Conservation (phyloP, 352 stramenopile genomes). For the Albugo candida region DNA sequence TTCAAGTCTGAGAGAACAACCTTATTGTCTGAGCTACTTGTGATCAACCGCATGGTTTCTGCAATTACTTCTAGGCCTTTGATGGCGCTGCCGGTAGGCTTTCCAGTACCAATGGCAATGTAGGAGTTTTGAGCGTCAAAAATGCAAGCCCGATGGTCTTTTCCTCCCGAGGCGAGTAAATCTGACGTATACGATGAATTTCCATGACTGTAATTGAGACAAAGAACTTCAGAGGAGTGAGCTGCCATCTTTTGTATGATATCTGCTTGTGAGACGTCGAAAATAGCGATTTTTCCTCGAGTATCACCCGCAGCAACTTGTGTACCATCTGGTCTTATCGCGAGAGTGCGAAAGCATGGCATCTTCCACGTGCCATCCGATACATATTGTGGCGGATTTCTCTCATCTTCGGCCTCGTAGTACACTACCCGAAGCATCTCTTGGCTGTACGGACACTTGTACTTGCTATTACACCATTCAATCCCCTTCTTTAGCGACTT, state of each 20-base stretch:
- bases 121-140: conserved; percentile 33
- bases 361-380: neutral
- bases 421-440: conserved; percentile 58
- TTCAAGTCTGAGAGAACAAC: conserved; percentile 37
- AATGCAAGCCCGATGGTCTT: conserved; percentile 66
- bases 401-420: conserved; percentile 22
- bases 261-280: conserved; percentile 19
- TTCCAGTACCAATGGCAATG: conserved; percentile 27
- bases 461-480: conserved; percentile 6
- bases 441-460: conserved; percentile 48
- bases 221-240: conserved; percentile 61
- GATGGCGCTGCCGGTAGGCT: conserved; percentile 59
- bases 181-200: conserved; percentile 1
- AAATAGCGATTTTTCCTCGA: conserved; percentile 38
- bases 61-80: conserved; percentile 51
- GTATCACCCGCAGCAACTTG: conserved; percentile 50
- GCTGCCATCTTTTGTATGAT: conserved; percentile 19
- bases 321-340: conserved; percentile 32
- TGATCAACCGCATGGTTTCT: conserved; percentile 24
- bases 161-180: conserved; percentile 49
- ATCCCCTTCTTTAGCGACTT: too few species aligned
- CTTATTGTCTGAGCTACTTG: conserved; percentile 43
- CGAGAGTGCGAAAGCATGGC: conserved; percentile 10
- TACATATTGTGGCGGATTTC: conserved; percentile 11
- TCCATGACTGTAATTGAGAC: conserved; percentile 21